These are phyloP conservation scores for Sugiyamaella floridensis DNA, from an alignment of 805 yeast genomes.

Conservation along the genomic window DNA sequence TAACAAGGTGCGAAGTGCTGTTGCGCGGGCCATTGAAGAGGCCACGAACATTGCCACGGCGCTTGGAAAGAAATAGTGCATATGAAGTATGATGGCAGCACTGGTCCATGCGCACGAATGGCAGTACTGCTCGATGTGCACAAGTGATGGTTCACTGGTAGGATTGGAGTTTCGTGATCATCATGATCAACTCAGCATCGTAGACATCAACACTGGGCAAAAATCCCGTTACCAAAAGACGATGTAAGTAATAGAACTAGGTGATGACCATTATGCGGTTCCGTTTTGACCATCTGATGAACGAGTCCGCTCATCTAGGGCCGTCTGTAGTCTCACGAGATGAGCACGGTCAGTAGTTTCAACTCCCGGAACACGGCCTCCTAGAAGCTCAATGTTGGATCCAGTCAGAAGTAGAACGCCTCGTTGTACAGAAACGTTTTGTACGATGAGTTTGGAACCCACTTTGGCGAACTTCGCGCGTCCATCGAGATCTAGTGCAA, in stretches of 20 bases:
- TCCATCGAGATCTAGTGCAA: constrained; percentile 8
- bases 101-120: not conserved
- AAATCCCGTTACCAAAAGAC: too few relatives aligned
- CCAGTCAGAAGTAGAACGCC: constrained; percentile 15
- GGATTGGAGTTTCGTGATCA: not conserved
- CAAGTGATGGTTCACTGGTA: not conserved
- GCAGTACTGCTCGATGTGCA: not conserved
- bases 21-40: constrained; percentile 83
- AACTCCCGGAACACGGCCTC: constrained; percentile 10
- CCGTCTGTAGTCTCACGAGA: not conserved
- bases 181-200: not conserved
- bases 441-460: constrained; percentile 3
- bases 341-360: not conserved
- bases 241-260: not conserved
- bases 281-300: not conserved
- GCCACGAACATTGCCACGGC: constrained; percentile 70
- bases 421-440: constrained; percentile 5
- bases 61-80: constrained; percentile 14
- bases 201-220: too few relatives aligned
- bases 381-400: constrained; percentile 4
- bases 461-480: constrained; percentile 1
- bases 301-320: not conserved
- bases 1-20: constrained; percentile 77
- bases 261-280: not conserved
- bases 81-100: not conserved